Conservation (phyloP, 1,284 basidiomycete species). For the Ustilago trichophora region DNA sequence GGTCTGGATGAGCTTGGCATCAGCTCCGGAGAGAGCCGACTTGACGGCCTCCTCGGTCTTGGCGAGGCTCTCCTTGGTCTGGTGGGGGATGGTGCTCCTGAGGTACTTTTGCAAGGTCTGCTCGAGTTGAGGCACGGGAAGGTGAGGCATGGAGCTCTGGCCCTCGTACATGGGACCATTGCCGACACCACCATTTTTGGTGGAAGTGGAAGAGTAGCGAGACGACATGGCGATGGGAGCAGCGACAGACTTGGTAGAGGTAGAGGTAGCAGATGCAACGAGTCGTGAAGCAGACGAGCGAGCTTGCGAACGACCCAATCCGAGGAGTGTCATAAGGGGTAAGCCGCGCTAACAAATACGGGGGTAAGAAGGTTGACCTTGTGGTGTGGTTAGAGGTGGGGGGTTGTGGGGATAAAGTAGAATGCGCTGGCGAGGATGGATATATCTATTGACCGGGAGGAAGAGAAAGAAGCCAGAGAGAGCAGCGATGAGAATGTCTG, state of each 20-base stretch:
- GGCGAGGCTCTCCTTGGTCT: conserved; percentile 43
- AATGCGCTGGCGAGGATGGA: conserved; percentile 2
- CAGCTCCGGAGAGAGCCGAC: conserved; percentile 72
- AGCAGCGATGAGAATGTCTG: not conserved
- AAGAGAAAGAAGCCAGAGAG: too few species aligned
- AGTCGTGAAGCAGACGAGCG: conserved; percentile 38
- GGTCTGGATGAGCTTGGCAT: conserved; percentile 75
- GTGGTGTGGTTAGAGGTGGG: not conserved
- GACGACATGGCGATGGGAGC: conserved; percentile 28
- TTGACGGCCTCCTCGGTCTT: conserved; percentile 70
- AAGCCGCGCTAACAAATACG: conserved; percentile 3
- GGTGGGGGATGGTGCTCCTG: conserved; percentile 57
- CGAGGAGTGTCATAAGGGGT: conserved; percentile 42
- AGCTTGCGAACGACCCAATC: conserved; percentile 39
- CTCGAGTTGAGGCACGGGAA: conserved; percentile 63
- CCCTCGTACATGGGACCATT: conserved; percentile 54
- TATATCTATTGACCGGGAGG: not conserved
- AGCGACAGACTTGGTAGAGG: conserved; percentile 4
- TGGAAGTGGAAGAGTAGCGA: conserved; percentile 38
- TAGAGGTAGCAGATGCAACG: conserved; percentile 9
- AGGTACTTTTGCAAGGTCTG: conserved; percentile 63
- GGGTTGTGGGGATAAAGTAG: not conserved
- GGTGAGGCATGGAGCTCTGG: conserved; percentile 60
- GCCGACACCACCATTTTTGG: conserved; percentile 39
- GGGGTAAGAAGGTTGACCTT: not conserved